A percentile compares a stretch with the other conserved stretches of the same genome.
Evolutionary conservation across 768 basidiomycete species (phyloP).

Genomic region (Cyclocybe cylindracea): DNA sequence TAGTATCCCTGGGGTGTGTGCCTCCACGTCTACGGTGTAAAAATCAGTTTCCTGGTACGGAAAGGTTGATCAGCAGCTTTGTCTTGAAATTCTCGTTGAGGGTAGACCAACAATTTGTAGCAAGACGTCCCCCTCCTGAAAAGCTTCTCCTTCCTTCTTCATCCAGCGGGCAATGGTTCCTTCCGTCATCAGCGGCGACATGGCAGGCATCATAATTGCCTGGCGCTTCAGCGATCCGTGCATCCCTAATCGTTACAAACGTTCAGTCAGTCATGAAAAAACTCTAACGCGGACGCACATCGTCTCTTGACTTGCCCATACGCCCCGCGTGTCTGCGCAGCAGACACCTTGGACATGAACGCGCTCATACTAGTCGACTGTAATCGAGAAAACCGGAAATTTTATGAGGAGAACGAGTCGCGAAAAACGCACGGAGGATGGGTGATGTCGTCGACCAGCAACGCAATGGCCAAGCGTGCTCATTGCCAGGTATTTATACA

Average conservation of each 20-base stretch:
- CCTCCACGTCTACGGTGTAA: slow-evolving; percentile 85
- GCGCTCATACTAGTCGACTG: slow-evolving; percentile 28
- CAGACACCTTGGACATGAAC: slow-evolving; percentile 23
- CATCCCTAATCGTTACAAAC: slow-evolving; percentile 23
- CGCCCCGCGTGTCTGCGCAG: slow-evolving; percentile 20
- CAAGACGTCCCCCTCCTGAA: slow-evolving; percentile 70
- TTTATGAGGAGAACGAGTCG: not conserved
- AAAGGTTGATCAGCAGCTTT: not conserved
- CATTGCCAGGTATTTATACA: slow-evolving; percentile 10
- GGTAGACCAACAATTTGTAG: slow-evolving; percentile 66
- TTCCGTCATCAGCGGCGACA: slow-evolving; percentile 90
- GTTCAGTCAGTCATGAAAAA: not conserved
- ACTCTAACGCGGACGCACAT: slow-evolving; percentile 19
- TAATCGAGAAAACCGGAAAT: slow-evolving; percentile 17
- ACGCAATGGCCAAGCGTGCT: slow-evolving; percentile 3
- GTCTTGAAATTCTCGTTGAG: not conserved
- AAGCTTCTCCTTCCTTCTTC: slow-evolving; percentile 74
- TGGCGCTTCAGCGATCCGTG: slow-evolving; percentile 34
- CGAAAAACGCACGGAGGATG: not conserved
- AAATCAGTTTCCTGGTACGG: slow-evolving; percentile 68
- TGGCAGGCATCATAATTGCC: slow-evolving; percentile 72
- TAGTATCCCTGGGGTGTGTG: slow-evolving; percentile 84
- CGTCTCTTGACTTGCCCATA: slow-evolving; percentile 24
- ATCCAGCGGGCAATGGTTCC: slow-evolving; percentile 82
- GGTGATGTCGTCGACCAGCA: slow-evolving; percentile 17